These are phyloP conservation scores for Hypoxylon rickii DNA, from an alignment of 495 filamentous ascomycete species.

Conservation along the genomic window DNA sequence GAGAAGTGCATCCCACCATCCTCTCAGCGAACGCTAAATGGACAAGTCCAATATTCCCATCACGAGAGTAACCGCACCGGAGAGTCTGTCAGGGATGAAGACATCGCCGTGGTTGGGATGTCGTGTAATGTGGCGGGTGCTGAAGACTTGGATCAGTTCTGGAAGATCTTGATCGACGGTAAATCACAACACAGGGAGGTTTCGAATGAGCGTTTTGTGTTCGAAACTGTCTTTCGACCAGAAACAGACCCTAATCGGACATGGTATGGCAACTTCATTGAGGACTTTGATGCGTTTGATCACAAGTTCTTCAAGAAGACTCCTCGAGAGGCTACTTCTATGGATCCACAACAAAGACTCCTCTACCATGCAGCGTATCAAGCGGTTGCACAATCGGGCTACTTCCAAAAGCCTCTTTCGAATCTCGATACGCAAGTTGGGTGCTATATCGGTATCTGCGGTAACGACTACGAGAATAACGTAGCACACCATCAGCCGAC, in stretches of 20 bases:
- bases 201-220: slow-evolving; percentile 42
- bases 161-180: slow-evolving; percentile 45
- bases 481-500: slow-evolving; percentile 17
- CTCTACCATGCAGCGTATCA: slow-evolving; percentile 43
- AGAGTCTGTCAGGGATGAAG: slow-evolving; percentile 34
- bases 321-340: slow-evolving; percentile 45
- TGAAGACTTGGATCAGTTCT: slow-evolving; percentile 52
- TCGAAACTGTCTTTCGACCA: slow-evolving; percentile 41
- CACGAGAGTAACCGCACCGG: no score
- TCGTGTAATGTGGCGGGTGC: slow-evolving; percentile 55
- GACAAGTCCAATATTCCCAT: slow-evolving; percentile 30
- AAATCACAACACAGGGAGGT: slow-evolving; percentile 51
- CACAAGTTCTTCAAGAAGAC: slow-evolving; percentile 52
- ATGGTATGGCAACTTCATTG: slow-evolving; percentile 55
- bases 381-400: slow-evolving; percentile 41
- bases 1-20: slow-evolving; percentile 48
- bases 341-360: slow-evolving; percentile 46
- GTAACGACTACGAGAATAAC: slow-evolving; percentile 35
- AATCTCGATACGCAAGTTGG: slow-evolving; percentile 23
- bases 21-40: slow-evolving; percentile 31
- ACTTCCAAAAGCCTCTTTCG: slow-evolving; percentile 8
- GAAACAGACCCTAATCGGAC: slow-evolving; percentile 40
- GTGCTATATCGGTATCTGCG: slow-evolving; percentile 35
- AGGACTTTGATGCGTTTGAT: slow-evolving; percentile 53
- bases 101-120: slow-evolving; percentile 60